A percentile compares a stretch with the other conserved stretches of the same genome.
These are phyloP conservation scores for Mortierella polycephala DNA, from an alignment of 371 early-diverging fungal genomes.

Conservation along the genomic window DNA sequence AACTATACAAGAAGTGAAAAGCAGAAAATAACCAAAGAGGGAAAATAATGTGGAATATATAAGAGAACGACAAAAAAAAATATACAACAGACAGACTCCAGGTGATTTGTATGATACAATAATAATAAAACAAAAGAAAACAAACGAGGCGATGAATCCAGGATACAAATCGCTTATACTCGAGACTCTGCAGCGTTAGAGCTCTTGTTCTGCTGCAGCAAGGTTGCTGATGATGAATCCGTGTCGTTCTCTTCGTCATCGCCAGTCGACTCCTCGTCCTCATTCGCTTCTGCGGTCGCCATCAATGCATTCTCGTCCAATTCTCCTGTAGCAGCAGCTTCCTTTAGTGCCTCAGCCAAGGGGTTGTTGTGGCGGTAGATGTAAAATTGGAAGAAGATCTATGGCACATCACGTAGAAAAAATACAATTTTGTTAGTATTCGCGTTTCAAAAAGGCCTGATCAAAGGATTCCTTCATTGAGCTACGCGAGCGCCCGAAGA, in stretches of 20 bases:
- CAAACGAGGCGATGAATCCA: no score
- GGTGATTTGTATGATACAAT: no score
- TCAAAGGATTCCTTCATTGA: background rate
- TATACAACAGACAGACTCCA: no score
- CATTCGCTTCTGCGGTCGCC: constrained; percentile 31
- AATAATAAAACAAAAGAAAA: no score
- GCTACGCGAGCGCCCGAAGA: background rate
- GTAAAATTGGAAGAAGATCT: constrained; percentile 69
- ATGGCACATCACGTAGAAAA: background rate
- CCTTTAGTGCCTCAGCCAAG: constrained; percentile 44
- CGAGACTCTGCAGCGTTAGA: background rate
- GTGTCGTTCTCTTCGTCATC: constrained; percentile 16
- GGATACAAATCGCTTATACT: no score
- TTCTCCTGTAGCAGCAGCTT: constrained; percentile 38
- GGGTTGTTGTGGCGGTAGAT: constrained; percentile 54
- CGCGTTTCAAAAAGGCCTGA: background rate
- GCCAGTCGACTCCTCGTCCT: constrained; percentile 2
- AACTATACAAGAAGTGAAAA: no score
- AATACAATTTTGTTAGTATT: background rate
- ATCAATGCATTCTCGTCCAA: constrained; percentile 35
- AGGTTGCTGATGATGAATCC: constrained; percentile 1
- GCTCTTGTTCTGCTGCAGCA: constrained; percentile 4
- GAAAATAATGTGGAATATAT: no score
- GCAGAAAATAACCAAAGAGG: no score
- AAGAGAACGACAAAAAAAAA: no score